phyloP scores from a whole-genome alignment of 768 basidiomycete species.

The Trametes villosa region DNA sequence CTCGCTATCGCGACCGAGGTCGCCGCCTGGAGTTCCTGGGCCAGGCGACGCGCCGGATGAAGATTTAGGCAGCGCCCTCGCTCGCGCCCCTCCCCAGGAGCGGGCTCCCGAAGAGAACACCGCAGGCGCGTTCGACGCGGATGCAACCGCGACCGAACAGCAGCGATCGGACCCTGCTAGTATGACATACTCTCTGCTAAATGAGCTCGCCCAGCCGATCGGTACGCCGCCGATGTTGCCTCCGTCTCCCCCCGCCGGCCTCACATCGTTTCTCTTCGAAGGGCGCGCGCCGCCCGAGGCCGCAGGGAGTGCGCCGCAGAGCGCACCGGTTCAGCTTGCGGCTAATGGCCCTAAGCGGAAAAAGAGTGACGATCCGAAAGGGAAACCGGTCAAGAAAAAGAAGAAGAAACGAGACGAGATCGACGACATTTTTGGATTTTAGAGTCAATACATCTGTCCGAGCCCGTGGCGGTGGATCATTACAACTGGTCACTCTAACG shows the following conservation, averaged over 20 bases:
- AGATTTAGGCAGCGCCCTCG: conserved; percentile 23
- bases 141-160: neutral
- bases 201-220: conserved; percentile 10
- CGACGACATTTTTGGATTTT: conserved; percentile 67
- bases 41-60: conserved; percentile 20
- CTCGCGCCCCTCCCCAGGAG: conserved; percentile 1
- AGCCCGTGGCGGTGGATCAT: neutral
- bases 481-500: too few relatives aligned
- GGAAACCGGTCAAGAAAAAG: conserved; percentile 40
- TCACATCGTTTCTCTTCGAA: conserved; percentile 1
- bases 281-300: neutral
- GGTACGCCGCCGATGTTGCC: neutral
- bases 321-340: neutral
- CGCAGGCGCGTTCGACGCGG: conserved; percentile 5
- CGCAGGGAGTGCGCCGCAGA: neutral
- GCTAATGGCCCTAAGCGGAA: conserved; percentile 21
- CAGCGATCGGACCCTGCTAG: neutral
- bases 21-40: neutral
- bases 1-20: neutral
- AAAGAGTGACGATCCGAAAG: conserved; percentile 4
- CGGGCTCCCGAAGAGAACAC: neutral
- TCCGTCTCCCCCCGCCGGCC: neutral
- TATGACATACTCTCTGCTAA: conserved; percentile 12
- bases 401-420: conserved; percentile 59
- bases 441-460: neutral